phyloP scores from a whole-genome alignment of 129 eudicot genomes.

The Pulicaria dysenterica region DNA sequence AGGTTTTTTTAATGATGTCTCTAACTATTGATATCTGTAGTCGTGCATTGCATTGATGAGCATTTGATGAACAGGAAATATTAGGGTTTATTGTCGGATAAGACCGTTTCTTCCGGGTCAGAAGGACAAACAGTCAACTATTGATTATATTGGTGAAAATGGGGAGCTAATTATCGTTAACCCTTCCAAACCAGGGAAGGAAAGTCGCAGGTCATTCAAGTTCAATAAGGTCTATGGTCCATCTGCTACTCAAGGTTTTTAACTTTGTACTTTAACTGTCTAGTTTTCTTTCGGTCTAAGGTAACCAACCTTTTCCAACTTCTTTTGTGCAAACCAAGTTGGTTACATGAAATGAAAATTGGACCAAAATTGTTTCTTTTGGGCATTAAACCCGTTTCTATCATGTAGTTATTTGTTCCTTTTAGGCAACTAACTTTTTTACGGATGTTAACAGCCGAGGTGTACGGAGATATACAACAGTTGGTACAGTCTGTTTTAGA shows the following conservation, averaged over 20 bases:
- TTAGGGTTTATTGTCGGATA: slow-evolving; percentile 95
- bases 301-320: neutral
- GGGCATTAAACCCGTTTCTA: neutral
- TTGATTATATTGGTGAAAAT: slow-evolving; percentile 73
- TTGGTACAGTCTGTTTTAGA: slow-evolving; percentile 71
- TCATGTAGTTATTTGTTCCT: neutral
- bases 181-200: slow-evolving; percentile 88
- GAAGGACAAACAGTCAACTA: slow-evolving; percentile 54
- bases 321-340: too few species aligned
- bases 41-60: slow-evolving; percentile 24
- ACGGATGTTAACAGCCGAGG: slow-evolving; percentile 59
- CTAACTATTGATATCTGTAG: neutral
- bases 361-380: neutral
- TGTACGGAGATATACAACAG: slow-evolving; percentile 70
- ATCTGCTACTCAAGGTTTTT: slow-evolving; percentile 83
- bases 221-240: slow-evolving; percentile 94
- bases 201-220: slow-evolving; percentile 70
- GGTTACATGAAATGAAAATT: neutral
- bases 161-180: slow-evolving; percentile 75
- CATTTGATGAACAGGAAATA: slow-evolving; percentile 67
- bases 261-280: neutral
- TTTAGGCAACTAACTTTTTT: neutral
- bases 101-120: slow-evolving; percentile 89
- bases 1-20: slow-evolving; percentile 45
- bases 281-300: neutral